These are phyloP conservation scores for Plasmodium coatneyi DNA, from an alignment of 169 alveolate species.

Conservation along the genomic window DNA sequence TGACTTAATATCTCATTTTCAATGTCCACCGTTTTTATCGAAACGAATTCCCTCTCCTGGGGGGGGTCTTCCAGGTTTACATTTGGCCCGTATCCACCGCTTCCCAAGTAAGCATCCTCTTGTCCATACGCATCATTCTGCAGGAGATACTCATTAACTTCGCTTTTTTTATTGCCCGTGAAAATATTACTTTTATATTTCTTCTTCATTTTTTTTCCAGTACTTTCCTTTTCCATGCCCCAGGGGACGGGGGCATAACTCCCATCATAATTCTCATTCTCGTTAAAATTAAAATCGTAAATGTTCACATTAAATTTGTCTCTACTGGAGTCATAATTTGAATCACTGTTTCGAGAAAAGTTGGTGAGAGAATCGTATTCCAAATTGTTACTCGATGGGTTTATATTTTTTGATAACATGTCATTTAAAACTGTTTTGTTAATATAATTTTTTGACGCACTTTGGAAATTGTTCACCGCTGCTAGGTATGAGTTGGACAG, in stretches of 20 bases:
- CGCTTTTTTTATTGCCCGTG: constrained; percentile 39
- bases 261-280: constrained; percentile 48
- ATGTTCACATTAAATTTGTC: constrained; percentile 64
- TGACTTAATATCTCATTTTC: constrained; percentile 72
- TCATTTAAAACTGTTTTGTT: constrained; percentile 39
- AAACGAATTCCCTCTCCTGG: constrained; percentile 40
- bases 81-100: neutral
- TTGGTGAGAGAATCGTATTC: constrained; percentile 28
- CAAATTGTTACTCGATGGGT: constrained; percentile 7
- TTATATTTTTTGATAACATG: constrained; percentile 37
- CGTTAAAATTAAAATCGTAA: constrained; percentile 70
- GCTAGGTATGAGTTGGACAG: constrained; percentile 33
- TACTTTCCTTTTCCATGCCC: neutral
- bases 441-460: constrained; percentile 67
- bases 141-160: constrained; percentile 38
- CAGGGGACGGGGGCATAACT: neutral
- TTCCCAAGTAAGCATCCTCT: neutral
- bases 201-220: constrained; percentile 19
- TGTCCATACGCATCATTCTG: constrained; percentile 20
- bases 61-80: constrained; percentile 2
- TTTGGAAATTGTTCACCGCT: constrained; percentile 63
- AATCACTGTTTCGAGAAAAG: constrained; percentile 67
- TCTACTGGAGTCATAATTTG: constrained; percentile 40
- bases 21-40: constrained; percentile 56
- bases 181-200: constrained; percentile 61